Evolutionary conservation across 768 basidiomycete genomes (phyloP).

Genomic region (Boletus tylopilopsis): DNA sequence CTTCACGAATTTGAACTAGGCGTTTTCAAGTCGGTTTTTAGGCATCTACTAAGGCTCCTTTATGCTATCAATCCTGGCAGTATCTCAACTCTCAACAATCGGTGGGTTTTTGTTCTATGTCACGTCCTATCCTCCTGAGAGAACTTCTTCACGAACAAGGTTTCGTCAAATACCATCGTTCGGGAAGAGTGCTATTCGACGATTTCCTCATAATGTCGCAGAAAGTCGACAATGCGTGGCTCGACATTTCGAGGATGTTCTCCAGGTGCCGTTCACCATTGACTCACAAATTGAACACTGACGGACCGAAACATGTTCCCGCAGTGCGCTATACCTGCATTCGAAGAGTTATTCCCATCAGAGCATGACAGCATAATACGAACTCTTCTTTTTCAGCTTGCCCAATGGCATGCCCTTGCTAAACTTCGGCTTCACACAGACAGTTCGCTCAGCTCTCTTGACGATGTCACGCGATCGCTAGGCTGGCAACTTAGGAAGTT

Average conservation of each 20-base stretch:
- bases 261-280: conserved; percentile 30
- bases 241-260: conserved; percentile 40
- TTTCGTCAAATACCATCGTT: too few relatives aligned
- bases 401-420: conserved; percentile 2
- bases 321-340: conserved; percentile 30
- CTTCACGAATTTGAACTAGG: background rate
- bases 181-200: conserved; percentile 24
- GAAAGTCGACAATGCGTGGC: conserved; percentile 36
- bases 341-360: conserved; percentile 29
- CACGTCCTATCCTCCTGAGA: too few relatives aligned
- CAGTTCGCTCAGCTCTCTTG: too few relatives aligned
- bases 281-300: too few relatives aligned
- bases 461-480: background rate
- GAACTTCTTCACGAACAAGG: too few relatives aligned
- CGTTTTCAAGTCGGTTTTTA: background rate
- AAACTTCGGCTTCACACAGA: background rate
- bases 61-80: background rate
- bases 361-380: conserved; percentile 22
- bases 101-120: background rate
- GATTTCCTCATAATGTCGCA: conserved; percentile 33
- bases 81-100: background rate
- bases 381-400: conserved; percentile 20
- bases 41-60: background rate
- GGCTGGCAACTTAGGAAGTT: background rate
- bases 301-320: too few relatives aligned